These are phyloP conservation scores for Euphorbia pulcherrima DNA, from an alignment of 345 rosid species.

Conservation along the genomic window DNA sequence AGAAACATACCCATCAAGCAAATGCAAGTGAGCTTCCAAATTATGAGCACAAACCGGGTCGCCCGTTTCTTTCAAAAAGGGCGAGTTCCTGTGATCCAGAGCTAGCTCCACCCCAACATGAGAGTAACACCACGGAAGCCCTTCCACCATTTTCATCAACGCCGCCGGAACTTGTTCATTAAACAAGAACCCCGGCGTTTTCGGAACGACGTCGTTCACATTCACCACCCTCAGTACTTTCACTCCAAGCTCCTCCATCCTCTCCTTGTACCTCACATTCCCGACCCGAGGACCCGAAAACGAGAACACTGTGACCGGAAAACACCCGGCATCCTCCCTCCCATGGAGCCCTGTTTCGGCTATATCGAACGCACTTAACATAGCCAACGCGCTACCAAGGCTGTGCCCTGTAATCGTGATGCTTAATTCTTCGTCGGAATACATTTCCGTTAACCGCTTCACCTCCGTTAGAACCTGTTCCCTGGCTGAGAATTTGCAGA, in stretches of 20 bases:
- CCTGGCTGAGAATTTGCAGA: constrained; percentile 62
- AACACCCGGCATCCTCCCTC: constrained; percentile 29
- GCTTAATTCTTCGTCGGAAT: constrained; percentile 52
- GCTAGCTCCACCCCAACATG: constrained; percentile 75
- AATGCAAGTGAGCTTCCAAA: constrained; percentile 71
- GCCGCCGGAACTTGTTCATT: constrained; percentile 46
- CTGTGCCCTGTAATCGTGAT: constrained; percentile 84
- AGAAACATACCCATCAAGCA: constrained; percentile 72
- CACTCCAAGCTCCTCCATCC: constrained; percentile 51
- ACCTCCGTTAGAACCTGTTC: constrained; percentile 67
- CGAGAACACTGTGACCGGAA: constrained; percentile 53
- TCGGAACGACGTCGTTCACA: constrained; percentile 59
- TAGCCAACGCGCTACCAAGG: constrained; percentile 69
- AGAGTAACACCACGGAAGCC: constrained; percentile 72
- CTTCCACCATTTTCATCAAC: constrained; percentile 48
- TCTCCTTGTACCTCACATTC: constrained; percentile 57
- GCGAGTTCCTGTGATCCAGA: constrained; percentile 62
- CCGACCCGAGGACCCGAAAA: constrained; percentile 81
- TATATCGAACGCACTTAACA: constrained; percentile 69
- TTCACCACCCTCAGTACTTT: constrained; percentile 80
- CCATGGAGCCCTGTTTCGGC: constrained; percentile 57
- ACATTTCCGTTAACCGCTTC: constrained; percentile 40
- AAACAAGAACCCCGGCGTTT: constrained; percentile 64
- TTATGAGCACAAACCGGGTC: constrained; percentile 61
- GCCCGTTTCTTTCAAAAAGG: constrained; percentile 49